Evolutionary conservation across 495 filamentous ascomycete genomes (phyloP), one percentile per base, ranked within the genome.

Genomic region (Haplographium delicatum): DNA sequence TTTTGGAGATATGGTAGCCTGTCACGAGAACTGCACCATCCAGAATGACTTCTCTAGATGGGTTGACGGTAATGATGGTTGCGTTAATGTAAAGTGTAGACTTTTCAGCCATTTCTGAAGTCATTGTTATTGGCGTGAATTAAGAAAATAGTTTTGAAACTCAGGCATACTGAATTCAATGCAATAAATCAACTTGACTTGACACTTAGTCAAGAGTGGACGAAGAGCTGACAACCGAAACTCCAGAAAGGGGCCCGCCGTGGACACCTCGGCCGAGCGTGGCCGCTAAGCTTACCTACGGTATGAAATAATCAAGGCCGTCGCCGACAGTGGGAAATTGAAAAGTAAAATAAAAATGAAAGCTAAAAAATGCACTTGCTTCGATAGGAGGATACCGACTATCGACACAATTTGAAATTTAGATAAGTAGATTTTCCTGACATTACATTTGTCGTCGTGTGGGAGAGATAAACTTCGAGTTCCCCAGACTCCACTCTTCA

Each of bases 21-120:
- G 49, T 50, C 2, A 58, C 40, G 5, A 58, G 50, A 23, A 58
- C 16, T 11, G 39, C 44, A 18, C 55, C 55, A n/a, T 58, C 44
- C 7, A 58, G 55, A 11, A 58, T 58, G 16, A 58, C 31, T 33
- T 58, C 55, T 40, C 55, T 38, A 6, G 39, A 38, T n/a, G 44
- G 33, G 35, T 58, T 58, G 50, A 58, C 37, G 1, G 55, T 58
- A 30, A 58, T 20, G 23, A 58, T 58, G 35, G 55, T 58, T 38
- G 55, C 55, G 34, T 58, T 19, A 11, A 30, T 50, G 40, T 58
- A 58, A 19, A 58, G 43, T 16, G 55, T 58, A 24, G 55, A 58
- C 11, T 45, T 53, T 41, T 13, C 35, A 24, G 55, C 53, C 11
- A 41, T 53, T 41, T 13, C 35, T 7, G 24, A 26, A 7, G 50